phyloP scores from a whole-genome alignment of 2,329 filamentous ascomycete genomes.

The Cladosporium sp. region DNA sequence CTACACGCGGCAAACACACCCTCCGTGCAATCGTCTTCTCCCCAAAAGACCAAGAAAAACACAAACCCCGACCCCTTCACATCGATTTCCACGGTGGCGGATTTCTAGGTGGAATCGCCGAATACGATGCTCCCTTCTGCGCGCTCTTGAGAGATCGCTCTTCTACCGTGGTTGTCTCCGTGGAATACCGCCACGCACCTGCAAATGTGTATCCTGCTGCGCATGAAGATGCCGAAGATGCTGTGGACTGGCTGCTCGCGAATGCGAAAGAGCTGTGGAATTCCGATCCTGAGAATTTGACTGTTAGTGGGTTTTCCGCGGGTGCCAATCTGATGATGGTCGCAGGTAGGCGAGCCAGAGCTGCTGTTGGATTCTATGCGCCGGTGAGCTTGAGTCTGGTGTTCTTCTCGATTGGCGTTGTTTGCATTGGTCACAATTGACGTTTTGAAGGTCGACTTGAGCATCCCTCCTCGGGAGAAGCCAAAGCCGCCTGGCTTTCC shows the following conservation, averaged over 20 bases:
- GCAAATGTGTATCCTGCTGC: conserved; percentile 34
- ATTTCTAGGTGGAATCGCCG: conserved; percentile 42
- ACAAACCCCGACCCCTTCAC: conserved; percentile 36
- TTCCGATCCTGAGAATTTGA: conserved; percentile 39
- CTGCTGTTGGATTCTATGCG: conserved; percentile 38
- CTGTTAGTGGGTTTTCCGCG: conserved; percentile 41
- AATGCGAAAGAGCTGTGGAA: conserved; percentile 35
- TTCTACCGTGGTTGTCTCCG: conserved; percentile 35
- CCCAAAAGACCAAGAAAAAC: conserved; percentile 2
- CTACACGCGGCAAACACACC: conserved; percentile 24
- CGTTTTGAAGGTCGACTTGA: conserved; percentile 29
- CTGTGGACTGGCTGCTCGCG: conserved; percentile 37
- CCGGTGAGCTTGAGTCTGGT: conserved; percentile 22
- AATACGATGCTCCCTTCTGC: conserved; percentile 35
- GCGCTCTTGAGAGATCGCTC: conserved; percentile 22
- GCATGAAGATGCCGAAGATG: conserved; percentile 42
- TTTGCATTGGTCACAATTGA: neutral
- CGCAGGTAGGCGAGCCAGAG: conserved; percentile 30
- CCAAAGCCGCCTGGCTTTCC: conserved; percentile 33
- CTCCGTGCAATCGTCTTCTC: conserved; percentile 36
- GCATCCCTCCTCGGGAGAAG: conserved; percentile 38
- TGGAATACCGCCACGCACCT: conserved; percentile 32
- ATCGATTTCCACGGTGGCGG: conserved; percentile 43
- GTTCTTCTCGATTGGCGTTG: neutral
- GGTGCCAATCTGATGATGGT: conserved; percentile 43